These are phyloP conservation scores for Monosporascus sp. DNA, from an alignment of 2,329 filamentous ascomycete genomes.

Conservation along the genomic window DNA sequence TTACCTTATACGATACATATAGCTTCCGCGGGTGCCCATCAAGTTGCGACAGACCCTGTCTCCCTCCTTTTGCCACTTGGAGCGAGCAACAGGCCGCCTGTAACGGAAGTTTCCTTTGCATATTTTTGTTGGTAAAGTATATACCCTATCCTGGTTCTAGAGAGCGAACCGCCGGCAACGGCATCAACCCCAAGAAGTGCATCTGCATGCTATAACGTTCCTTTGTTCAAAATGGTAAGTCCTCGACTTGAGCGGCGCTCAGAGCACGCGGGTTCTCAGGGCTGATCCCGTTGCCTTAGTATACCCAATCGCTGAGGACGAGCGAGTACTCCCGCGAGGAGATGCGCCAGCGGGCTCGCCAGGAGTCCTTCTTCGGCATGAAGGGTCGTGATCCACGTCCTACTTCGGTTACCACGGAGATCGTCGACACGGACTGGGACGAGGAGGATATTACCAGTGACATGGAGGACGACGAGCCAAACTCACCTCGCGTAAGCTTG, in stretches of 20 bases:
- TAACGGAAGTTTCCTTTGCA: conserved; percentile 21
- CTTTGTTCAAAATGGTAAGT: conserved; percentile 19
- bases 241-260: not conserved
- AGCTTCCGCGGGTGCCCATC: conserved; percentile 23
- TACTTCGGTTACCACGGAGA: conserved; percentile 67
- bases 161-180: conserved; percentile 25
- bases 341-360: conserved; percentile 47
- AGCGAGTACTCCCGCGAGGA: conserved; percentile 36
- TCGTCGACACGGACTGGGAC: conserved; percentile 70
- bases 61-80: conserved; percentile 28
- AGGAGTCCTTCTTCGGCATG: conserved; percentile 58
- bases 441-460: conserved; percentile 59
- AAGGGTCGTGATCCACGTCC: conserved; percentile 54
- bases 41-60: conserved; percentile 17
- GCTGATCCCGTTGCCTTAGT: conserved; percentile 18
- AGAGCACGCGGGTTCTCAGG: not conserved
- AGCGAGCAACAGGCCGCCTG: conserved; percentile 19
- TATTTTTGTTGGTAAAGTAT: conserved; percentile 17
- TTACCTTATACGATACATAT: conserved; percentile 23
- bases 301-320: conserved; percentile 20
- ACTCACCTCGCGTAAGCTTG: conserved; percentile 62
- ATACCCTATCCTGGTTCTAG: conserved; percentile 25
- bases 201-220: conserved; percentile 13
- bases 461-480: conserved; percentile 49
- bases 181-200: conserved; percentile 20